Evolutionary conservation across 2,329 filamentous ascomycete species (phyloP), one percentile per base, ranked within the genome.

Genomic region (Orbilia quercus): DNA sequence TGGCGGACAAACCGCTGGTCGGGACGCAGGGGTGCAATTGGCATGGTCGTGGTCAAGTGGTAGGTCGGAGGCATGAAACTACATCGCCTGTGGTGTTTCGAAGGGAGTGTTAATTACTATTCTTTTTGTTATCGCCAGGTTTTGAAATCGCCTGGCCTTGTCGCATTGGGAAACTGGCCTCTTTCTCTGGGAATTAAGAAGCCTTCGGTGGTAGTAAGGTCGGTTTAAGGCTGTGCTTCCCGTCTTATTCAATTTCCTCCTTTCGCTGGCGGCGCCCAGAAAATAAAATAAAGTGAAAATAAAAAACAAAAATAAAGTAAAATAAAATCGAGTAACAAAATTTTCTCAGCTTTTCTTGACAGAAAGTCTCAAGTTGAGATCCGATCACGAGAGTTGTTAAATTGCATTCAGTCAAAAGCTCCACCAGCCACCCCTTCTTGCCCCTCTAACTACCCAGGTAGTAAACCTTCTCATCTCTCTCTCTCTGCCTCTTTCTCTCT

Each of bases 161-260:
- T 69, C 64, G 57, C 47, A 47, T 69, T 62, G 64, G 64, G 64
- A 69, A 69, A 69, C 59, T 51, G 55, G 57, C 28, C 28, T 31
- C 9, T 31, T 31, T 31, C 9, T 31, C 28, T 31, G n/a, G n/a
- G n/a, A 31, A 31, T 4, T 5, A 9, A 31, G 28, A 31, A 4
- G 28, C 5, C 5, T 31, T 31, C 28, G 4, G n/a, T 31, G 28
- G 28, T 31, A 9, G 5, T 31, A 31, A 31, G 28, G 9, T 31
- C 28, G n/a, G 16, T 31, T 65, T 40, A 66, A 53, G 64, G 64
- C 64, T 69, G 64, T 69, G 64, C 63, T 59, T 67, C 64, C 64
- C 64, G 64, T 67, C 64, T 59, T 44, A 44, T 57, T 66, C 53
- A 57, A 66, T 66, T 66, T 66, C 63, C 63, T 67, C 53, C 63